Percentiles rank a stretch among this genome's conserved stretches.
Evolutionary conservation across 352 stramenopile genomes (phyloP).

Genomic region (Pythium coloratum): DNA sequence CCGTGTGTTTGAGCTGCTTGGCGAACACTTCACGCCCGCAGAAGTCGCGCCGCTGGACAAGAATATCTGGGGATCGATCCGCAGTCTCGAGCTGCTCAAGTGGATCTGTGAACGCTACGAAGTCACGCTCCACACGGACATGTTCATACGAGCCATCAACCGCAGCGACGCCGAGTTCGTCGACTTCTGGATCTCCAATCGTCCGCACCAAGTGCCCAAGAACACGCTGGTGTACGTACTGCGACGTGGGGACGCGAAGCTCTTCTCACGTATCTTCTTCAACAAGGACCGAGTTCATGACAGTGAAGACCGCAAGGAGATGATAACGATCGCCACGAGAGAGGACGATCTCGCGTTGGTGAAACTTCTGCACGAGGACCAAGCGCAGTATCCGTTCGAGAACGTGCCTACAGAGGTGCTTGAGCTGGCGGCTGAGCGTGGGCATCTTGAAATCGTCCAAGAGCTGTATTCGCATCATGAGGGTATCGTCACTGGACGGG

Average conservation of each 20-base stretch:
- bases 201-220: neutral
- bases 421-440: neutral
- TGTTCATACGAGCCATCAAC: neutral
- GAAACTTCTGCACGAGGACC: neutral
- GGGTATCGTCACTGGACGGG: neutral
- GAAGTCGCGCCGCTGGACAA: neutral
- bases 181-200: neutral
- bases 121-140: neutral
- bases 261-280: neutral
- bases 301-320: neutral
- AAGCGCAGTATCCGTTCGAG: neutral
- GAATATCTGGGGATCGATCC: neutral
- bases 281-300: neutral
- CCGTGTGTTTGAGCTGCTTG: neutral
- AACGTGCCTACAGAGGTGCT: neutral
- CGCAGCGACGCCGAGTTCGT: slow-evolving; percentile 1
- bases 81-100: neutral
- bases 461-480: neutral
- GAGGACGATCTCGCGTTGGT: neutral
- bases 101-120: neutral
- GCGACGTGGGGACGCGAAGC: neutral
- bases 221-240: neutral
- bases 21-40: neutral
- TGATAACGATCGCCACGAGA: neutral
- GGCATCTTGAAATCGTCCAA: neutral